Conservation (phyloP, 306 rosid genomes). For the Vigna nakashimae region DNA sequence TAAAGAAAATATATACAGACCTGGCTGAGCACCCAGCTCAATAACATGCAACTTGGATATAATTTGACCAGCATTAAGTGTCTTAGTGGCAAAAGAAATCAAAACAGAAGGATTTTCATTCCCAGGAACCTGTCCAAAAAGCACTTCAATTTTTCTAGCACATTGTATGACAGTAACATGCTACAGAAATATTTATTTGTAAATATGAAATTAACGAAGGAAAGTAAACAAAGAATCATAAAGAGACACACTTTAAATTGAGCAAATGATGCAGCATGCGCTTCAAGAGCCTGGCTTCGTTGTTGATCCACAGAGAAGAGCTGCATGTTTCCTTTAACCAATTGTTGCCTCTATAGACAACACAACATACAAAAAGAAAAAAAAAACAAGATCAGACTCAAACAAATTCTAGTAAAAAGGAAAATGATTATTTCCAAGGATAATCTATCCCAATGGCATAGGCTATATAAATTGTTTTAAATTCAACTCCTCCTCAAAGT, state of each 20-base stretch:
- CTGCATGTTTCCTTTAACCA: slow-evolving; percentile 99
- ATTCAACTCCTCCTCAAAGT: neutral
- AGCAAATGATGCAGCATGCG: slow-evolving; percentile 98
- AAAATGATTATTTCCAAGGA: slow-evolving; percentile 32
- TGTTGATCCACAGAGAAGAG: slow-evolving; percentile 97
- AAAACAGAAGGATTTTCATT: slow-evolving; percentile 88
- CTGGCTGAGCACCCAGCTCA: slow-evolving; percentile 99
- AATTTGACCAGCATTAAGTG: slow-evolving; percentile 94
- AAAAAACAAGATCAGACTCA: slow-evolving; percentile 28
- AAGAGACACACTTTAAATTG: slow-evolving; percentile 74
- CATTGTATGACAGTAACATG: slow-evolving; percentile 13
- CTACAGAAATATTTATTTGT: slow-evolving; percentile 28
- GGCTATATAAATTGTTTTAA: slow-evolving; percentile 19
- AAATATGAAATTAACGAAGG: slow-evolving; percentile 17
- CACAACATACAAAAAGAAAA: slow-evolving; percentile 32
- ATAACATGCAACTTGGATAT: slow-evolving; percentile 92
- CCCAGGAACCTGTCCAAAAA: slow-evolving; percentile 79
- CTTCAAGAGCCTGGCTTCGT: slow-evolving; percentile 99
- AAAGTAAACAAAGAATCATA: slow-evolving; percentile 15
- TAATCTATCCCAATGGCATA: slow-evolving; percentile 13
- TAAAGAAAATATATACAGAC: slow-evolving; percentile 48
- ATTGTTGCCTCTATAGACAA: slow-evolving; percentile 79
- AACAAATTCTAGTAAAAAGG: slow-evolving; percentile 29
- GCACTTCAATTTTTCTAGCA: slow-evolving; percentile 27
- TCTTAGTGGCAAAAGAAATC: slow-evolving; percentile 92